A percentile compares a stretch with the other conserved stretches of the same genome.
Evolutionary conservation across 1,139 yeast species (phyloP).

Genomic region (Protomyces pachydermus): DNA sequence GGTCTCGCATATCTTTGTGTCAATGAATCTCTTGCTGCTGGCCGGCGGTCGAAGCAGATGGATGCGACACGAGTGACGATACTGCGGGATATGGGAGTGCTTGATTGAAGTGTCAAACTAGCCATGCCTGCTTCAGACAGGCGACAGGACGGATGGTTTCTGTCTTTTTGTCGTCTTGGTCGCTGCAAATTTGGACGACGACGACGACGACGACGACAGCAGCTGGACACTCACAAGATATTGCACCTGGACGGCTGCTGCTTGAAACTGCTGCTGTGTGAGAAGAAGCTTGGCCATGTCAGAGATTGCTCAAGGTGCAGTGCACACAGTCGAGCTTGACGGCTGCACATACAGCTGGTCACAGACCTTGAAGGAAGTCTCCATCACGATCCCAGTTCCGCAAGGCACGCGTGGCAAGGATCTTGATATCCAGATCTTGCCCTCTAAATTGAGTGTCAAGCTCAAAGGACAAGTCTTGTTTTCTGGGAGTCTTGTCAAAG

Average conservation of each 20-base stretch:
- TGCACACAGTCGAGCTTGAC: slow-evolving; percentile 29
- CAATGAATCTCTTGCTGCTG: not conserved
- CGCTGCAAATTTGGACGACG: too few relatives aligned
- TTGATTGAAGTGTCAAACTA: too few relatives aligned
- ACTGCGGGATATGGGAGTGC: too few relatives aligned
- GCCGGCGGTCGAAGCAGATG: not conserved
- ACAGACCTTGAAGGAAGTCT: slow-evolving; percentile 45
- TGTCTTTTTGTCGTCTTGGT: too few relatives aligned
- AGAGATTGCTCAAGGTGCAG: not conserved
- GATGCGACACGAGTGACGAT: too few relatives aligned
- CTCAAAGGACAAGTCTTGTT: slow-evolving; percentile 34
- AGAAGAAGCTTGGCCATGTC: not conserved
- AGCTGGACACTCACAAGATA: too few relatives aligned
- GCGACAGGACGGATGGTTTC: too few relatives aligned
- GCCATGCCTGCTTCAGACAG: too few relatives aligned
- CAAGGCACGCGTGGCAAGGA: slow-evolving; percentile 41
- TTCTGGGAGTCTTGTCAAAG: slow-evolving; percentile 41
- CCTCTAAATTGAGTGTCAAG: slow-evolving; percentile 35
- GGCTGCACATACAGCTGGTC: slow-evolving; percentile 40
- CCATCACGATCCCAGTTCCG: slow-evolving; percentile 40
- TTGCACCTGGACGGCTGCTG: too few relatives aligned
- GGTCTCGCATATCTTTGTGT: too few relatives aligned
- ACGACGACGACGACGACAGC: too few relatives aligned
- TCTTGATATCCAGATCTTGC: slow-evolving; percentile 37
- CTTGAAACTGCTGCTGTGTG: too few relatives aligned